A percentile compares a stretch with the other conserved stretches of the same genome.
These are phyloP conservation scores for Tetrahymena thermophila DNA, from an alignment of 73 alveolate genomes.

Conservation along the genomic window DNA sequence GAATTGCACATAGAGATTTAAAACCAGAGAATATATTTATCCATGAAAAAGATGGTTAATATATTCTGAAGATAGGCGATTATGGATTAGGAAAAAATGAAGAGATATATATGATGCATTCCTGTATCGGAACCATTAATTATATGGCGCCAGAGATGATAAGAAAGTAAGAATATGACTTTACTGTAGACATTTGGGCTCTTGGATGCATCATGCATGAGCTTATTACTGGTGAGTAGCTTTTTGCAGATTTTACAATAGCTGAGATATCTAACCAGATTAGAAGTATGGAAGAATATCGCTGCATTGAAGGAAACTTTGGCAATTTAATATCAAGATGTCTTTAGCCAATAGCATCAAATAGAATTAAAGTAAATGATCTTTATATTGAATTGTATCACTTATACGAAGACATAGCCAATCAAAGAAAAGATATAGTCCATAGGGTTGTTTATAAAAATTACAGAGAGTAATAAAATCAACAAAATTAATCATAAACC, in stretches of 20 bases:
- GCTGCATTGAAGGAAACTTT: background rate
- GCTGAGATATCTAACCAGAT: background rate
- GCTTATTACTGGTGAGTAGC: background rate
- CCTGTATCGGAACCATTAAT: conserved; percentile 2
- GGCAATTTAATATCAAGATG: background rate
- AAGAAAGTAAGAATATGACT: background rate
- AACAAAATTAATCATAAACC: background rate
- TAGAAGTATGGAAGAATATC: background rate
- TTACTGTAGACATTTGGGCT: conserved; percentile 19
- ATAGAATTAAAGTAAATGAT: background rate
- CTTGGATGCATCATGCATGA: conserved; percentile 15
- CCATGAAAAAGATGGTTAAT: background rate
- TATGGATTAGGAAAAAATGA: conserved; percentile 6
- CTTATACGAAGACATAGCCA: background rate
- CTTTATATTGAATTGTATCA: background rate
- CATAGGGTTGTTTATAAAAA: background rate
- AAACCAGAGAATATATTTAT: conserved; percentile 29
- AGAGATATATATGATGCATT: background rate
- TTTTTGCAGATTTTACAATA: conserved; percentile 2
- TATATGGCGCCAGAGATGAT: conserved; percentile 43
- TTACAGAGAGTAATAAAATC: background rate
- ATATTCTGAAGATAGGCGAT: conserved; percentile 10
- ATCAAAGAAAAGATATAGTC: background rate
- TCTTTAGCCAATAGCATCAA: background rate
- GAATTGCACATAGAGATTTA: conserved; percentile 24